Evolutionary conservation across 176 grass and related monocot genomes (phyloP).

Genomic region (Aechmea fasciata): DNA sequence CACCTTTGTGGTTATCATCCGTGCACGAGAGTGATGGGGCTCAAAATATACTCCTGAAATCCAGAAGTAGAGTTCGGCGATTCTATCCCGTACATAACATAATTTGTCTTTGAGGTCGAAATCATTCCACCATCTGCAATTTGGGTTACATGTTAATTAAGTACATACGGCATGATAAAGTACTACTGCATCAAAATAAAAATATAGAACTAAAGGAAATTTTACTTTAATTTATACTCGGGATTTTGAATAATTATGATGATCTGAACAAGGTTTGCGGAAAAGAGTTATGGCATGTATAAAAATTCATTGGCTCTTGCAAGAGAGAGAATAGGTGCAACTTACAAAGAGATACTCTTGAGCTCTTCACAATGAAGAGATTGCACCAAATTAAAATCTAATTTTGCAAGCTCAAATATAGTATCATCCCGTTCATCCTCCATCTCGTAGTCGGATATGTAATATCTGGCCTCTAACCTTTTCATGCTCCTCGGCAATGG

Average conservation of each 20-base stretch:
- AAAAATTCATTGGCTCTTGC: neutral
- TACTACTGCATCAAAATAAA: neutral
- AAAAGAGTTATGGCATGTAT: no score
- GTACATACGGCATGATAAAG: neutral
- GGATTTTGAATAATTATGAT: no score
- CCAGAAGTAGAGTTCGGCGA: constrained; percentile 35
- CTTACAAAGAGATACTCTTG: constrained; percentile 20
- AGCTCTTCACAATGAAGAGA: constrained; percentile 30
- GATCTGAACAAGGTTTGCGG: no score
- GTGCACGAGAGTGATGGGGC: constrained; percentile 8
- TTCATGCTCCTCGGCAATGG: constrained; percentile 15
- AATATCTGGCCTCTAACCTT: constrained; percentile 19
- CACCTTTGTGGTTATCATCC: constrained; percentile 20
- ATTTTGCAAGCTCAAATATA: constrained; percentile 28
- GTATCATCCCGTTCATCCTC: neutral
- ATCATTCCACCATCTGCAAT: constrained; percentile 43
- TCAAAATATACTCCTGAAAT: constrained; percentile 20
- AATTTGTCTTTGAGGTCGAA: constrained; percentile 7
- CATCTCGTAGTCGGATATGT: constrained; percentile 19
- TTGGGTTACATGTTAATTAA: neutral
- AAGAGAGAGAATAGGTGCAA: neutral
- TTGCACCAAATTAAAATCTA: constrained; percentile 27
- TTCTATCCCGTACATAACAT: constrained; percentile 19
- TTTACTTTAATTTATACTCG: neutral
- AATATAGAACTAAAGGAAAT: neutral